Evolutionary conservation across 345 rosid species (phyloP).

Genomic region (Populus simonii): DNA sequence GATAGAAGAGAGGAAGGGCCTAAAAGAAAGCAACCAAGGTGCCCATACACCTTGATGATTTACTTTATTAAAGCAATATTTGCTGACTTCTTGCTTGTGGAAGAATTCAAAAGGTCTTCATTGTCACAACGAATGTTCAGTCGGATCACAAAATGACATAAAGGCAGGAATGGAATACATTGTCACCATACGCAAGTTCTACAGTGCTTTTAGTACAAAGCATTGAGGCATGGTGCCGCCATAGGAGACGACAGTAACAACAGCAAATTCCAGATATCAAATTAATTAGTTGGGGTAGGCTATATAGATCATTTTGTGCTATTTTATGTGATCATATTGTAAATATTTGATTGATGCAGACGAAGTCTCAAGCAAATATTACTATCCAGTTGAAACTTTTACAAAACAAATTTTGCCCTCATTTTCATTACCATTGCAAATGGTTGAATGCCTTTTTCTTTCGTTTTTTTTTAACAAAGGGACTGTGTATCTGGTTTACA

Average conservation of each 20-base stretch:
- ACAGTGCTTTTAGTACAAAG: not conserved
- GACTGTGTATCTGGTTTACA: no score
- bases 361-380: no score
- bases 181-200: not conserved
- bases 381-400: no score
- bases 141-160: not conserved
- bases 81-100: slow-evolving; percentile 9
- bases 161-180: not conserved
- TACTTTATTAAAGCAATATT: slow-evolving; percentile 25
- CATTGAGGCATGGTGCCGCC: not conserved
- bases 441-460: no score
- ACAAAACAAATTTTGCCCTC: no score
- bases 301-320: no score
- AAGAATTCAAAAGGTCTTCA: not conserved
- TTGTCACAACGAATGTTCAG: not conserved
- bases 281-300: not conserved
- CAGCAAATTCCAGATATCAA: not conserved
- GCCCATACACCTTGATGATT: slow-evolving; percentile 12
- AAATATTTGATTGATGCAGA: no score
- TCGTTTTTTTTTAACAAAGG: no score
- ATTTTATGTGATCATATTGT: not conserved
- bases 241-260: not conserved
- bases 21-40: slow-evolving; percentile 25
- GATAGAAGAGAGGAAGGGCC: slow-evolving; percentile 4
- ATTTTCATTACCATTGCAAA: no score